phyloP scores from a whole-genome alignment of 257 asterid species.

The Ajuga chamaepitys region DNA sequence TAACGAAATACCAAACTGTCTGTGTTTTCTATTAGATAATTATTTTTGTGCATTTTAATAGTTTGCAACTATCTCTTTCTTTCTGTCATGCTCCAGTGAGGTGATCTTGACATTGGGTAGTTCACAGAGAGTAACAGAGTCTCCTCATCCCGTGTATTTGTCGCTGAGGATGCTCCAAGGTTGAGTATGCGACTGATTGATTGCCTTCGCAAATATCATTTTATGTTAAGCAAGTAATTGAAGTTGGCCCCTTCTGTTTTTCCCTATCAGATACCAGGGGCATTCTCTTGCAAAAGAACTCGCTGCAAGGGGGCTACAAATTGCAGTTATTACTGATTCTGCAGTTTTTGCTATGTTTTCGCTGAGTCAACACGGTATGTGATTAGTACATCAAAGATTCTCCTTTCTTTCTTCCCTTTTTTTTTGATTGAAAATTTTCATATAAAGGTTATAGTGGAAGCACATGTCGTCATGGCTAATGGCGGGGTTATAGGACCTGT shows the following conservation, averaged over 20 bases:
- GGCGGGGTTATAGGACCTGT: slow-evolving; percentile 98
- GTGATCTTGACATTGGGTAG: slow-evolving; percentile 96
- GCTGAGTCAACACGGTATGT: slow-evolving; percentile 91
- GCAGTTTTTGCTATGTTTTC: slow-evolving; percentile 99
- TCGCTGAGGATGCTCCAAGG: slow-evolving; percentile 99
- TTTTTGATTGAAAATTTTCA: slow-evolving; percentile 17
- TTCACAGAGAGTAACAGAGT: slow-evolving; percentile 84
- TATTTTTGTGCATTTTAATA: slow-evolving; percentile 4
- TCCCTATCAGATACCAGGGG: slow-evolving; percentile 75
- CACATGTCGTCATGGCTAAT: slow-evolving; percentile 96
- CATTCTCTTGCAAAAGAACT: slow-evolving; percentile 91
- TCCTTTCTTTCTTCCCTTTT: too few species aligned
- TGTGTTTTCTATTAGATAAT: background rate
- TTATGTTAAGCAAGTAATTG: slow-evolving; percentile 3
- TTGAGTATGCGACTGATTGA: slow-evolving; percentile 21
- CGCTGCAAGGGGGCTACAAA: slow-evolving; percentile 79
- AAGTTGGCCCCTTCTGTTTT: background rate
- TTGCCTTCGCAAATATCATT: background rate
- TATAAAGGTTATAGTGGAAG: slow-evolving; percentile 88
- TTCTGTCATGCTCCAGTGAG: slow-evolving; percentile 59
- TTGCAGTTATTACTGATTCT: slow-evolving; percentile 93
- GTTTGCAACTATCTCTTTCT: background rate
- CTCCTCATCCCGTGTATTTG: slow-evolving; percentile 91
- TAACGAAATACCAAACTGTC: background rate
- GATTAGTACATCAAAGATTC: background rate